A percentile compares a stretch with the other conserved stretches of the same genome.
Conservation (phyloP, 2,329 filamentous ascomycete genomes). For the Diplocarpon rosae region DNA sequence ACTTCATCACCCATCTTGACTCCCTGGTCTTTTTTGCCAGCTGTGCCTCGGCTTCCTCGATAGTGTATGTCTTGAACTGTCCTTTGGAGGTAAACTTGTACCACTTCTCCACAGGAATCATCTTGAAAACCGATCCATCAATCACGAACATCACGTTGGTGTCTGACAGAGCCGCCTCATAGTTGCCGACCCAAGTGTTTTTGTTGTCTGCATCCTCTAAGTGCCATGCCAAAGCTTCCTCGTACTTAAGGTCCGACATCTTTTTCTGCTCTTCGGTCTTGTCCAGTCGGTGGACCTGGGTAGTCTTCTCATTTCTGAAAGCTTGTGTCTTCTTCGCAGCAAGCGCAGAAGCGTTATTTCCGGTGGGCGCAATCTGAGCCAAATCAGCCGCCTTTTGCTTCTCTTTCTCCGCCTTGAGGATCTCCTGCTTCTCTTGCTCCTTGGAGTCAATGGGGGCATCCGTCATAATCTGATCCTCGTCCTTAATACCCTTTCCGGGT, state of each 20-base stretch:
- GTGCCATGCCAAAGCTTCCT: slow-evolving; percentile 94
- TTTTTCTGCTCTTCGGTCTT: slow-evolving; percentile 59
- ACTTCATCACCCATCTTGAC: slow-evolving; percentile 70
- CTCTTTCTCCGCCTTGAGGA: slow-evolving; percentile 66
- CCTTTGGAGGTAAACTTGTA: slow-evolving; percentile 80
- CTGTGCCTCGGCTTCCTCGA: slow-evolving; percentile 75
- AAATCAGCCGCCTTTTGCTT: slow-evolving; percentile 78
- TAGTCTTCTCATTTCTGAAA: slow-evolving; percentile 73
- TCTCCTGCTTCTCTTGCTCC: slow-evolving; percentile 54
- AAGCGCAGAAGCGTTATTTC: slow-evolving; percentile 37
- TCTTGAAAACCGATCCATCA: slow-evolving; percentile 58
- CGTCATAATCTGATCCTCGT: slow-evolving; percentile 36
- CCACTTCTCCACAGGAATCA: slow-evolving; percentile 92
- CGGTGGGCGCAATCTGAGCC: slow-evolving; percentile 83
- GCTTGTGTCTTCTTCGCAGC: slow-evolving; percentile 37
- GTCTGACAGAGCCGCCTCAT: slow-evolving; percentile 80
- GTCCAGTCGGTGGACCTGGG: slow-evolving; percentile 76
- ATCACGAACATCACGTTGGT: slow-evolving; percentile 73
- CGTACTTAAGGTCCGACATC: slow-evolving; percentile 66
- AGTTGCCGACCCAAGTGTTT: slow-evolving; percentile 85
- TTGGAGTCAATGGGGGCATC: slow-evolving; percentile 38
- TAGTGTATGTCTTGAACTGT: slow-evolving; percentile 63
- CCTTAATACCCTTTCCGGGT: slow-evolving; percentile 52
- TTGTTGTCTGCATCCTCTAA: slow-evolving; percentile 93
- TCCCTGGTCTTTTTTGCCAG: slow-evolving; percentile 71